Evolutionary conservation across 2,329 filamentous ascomycete genomes (phyloP).

Genomic region (Elsinoe arachidis): DNA sequence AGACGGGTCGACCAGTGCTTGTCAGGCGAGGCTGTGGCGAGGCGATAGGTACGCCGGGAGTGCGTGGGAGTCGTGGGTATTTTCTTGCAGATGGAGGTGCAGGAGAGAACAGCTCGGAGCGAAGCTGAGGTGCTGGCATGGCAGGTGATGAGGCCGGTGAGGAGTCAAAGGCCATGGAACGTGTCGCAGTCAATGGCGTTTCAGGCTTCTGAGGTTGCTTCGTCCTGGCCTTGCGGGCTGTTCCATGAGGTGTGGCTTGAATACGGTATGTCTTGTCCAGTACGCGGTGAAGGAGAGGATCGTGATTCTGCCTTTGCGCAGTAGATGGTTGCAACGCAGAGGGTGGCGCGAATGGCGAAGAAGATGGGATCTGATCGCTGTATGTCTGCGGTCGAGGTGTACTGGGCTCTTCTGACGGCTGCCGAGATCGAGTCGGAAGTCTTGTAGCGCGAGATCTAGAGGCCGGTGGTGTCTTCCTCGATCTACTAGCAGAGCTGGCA

Average conservation of each 20-base stretch:
- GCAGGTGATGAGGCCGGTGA: slow-evolving; percentile 52
- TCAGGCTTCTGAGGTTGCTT: slow-evolving; percentile 24
- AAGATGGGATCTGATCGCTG: slow-evolving; percentile 19
- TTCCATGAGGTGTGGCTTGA: slow-evolving; percentile 73
- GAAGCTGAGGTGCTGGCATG: slow-evolving; percentile 70
- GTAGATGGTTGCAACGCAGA: slow-evolving; percentile 33
- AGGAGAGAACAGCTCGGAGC: slow-evolving; percentile 66
- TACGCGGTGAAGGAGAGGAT: slow-evolving; percentile 81
- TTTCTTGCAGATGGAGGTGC: slow-evolving; percentile 17
- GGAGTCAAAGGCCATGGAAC: slow-evolving; percentile 26
- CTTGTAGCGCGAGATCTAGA: slow-evolving; percentile 21
- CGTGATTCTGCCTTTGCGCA: slow-evolving; percentile 42
- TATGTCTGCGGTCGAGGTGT: slow-evolving; percentile 13
- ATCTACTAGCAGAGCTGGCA: slow-evolving; percentile 22
- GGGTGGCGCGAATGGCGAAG: slow-evolving; percentile 46
- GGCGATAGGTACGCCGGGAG: slow-evolving; percentile 62
- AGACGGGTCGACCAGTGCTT: slow-evolving; percentile 28
- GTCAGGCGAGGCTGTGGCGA: slow-evolving; percentile 58
- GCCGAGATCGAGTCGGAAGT: not conserved
- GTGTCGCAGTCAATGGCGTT: slow-evolving; percentile 33
- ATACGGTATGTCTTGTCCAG: slow-evolving; percentile 93
- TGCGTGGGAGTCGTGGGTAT: slow-evolving; percentile 44
- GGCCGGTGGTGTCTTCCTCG: slow-evolving; percentile 24
- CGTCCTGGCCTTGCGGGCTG: slow-evolving; percentile 36
- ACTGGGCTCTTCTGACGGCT: slow-evolving; percentile 22